Evolutionary conservation across 108 stramenopile genomes (phyloP).

Genomic region (Seminavis robusta): DNA sequence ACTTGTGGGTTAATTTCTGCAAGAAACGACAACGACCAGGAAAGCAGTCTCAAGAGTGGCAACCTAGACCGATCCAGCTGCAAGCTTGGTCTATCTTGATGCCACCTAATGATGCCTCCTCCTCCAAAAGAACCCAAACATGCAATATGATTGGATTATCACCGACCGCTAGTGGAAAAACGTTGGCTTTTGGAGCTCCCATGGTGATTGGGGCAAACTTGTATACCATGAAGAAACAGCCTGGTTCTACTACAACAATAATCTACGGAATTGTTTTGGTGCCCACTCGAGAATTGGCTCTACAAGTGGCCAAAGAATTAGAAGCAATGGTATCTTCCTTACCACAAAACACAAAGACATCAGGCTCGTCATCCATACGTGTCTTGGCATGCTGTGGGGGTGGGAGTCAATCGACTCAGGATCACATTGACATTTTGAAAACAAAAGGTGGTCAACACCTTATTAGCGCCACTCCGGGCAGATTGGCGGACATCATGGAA

Average conservation of each 20-base stretch:
- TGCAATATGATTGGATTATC: constrained; percentile 60
- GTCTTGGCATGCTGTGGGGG: no score
- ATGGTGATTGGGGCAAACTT: constrained; percentile 15
- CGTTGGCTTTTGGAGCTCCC: constrained; percentile 57
- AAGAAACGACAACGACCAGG: no score
- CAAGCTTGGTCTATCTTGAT: constrained; percentile 62
- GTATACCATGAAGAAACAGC: constrained; percentile 1
- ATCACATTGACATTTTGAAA: not conserved
- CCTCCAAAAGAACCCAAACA: not conserved
- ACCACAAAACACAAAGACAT: not conserved
- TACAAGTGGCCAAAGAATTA: constrained; percentile 55
- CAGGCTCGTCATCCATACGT: no score
- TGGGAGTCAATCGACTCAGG: not conserved
- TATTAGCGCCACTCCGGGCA: constrained; percentile 68
- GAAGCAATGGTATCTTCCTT: not conserved
- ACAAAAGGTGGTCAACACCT: constrained; percentile 26
- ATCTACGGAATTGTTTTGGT: constrained; percentile 69
- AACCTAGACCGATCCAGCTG: constrained; percentile 53
- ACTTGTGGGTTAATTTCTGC: no score
- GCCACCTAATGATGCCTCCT: constrained; percentile 5
- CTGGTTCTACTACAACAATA: no score
- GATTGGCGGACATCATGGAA: constrained; percentile 62
- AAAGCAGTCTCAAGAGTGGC: no score
- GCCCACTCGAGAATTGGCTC: constrained; percentile 79
- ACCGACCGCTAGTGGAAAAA: constrained; percentile 73